These are phyloP conservation scores for Fomitiporia mediterranea DNA, from an alignment of 1,284 basidiomycete genomes.

Conservation along the genomic window DNA sequence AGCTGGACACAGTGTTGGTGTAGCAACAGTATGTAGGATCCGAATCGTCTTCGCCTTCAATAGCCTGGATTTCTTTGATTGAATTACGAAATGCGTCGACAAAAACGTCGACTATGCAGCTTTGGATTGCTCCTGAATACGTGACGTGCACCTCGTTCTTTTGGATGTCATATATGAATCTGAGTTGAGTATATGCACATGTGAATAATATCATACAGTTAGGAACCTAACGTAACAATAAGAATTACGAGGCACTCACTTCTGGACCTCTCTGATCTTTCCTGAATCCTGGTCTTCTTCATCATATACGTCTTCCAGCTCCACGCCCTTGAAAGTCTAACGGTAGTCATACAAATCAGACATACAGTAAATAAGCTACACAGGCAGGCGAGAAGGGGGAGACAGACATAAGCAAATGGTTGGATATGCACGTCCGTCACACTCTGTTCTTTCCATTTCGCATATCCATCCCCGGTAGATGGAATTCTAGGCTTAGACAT, in stretches of 20 bases:
- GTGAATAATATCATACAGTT: background rate
- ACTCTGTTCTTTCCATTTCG: background rate
- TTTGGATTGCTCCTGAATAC: background rate
- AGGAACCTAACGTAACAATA: background rate
- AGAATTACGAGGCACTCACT: background rate
- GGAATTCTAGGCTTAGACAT: slow-evolving; percentile 3
- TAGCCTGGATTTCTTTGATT: background rate
- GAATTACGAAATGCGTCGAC: background rate
- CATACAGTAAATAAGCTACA: no score
- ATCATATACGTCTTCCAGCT: background rate
- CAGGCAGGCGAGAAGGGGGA: background rate
- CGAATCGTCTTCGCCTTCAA: background rate
- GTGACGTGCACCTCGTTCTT: background rate
- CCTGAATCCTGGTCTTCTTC: background rate
- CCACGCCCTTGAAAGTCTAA: background rate
- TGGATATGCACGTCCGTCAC: background rate
- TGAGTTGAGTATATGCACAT: background rate
- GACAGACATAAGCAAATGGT: background rate
- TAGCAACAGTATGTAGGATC: background rate
- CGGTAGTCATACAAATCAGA: background rate
- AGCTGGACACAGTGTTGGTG: background rate
- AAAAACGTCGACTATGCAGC: background rate
- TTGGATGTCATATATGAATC: background rate
- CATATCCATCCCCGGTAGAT: background rate
- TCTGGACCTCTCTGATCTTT: background rate